Evolutionary conservation across 2,329 filamentous ascomycete genomes (phyloP).

Genomic region (Dothideomycetes sp.): DNA sequence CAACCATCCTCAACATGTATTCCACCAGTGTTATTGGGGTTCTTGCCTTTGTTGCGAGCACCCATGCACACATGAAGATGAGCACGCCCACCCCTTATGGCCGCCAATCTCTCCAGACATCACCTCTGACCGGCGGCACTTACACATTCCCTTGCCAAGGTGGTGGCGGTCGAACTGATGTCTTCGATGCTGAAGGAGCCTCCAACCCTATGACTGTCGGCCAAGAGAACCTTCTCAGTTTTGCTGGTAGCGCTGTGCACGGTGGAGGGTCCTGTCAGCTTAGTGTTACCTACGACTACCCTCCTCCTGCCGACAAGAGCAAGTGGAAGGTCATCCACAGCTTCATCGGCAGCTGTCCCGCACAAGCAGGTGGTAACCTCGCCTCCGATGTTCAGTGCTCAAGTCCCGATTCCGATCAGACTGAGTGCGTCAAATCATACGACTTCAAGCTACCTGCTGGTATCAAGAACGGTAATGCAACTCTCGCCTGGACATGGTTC

Average conservation of each 20-base stretch:
- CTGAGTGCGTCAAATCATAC: conserved; percentile 42
- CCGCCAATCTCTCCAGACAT: conserved; percentile 43
- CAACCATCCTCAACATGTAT: no score
- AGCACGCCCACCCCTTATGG: conserved; percentile 54
- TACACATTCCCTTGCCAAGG: conserved; percentile 72
- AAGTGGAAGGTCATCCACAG: conserved; percentile 86
- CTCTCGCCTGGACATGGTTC: conserved; percentile 88
- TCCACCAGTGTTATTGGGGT: no score
- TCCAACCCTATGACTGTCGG: conserved; percentile 54
- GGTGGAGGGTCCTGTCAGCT: conserved; percentile 91
- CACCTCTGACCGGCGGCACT: conserved; percentile 41
- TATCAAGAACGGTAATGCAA: conserved; percentile 65
- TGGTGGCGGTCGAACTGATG: conserved; percentile 31
- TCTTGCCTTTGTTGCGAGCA: background rate
- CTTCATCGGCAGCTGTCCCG: conserved; percentile 75
- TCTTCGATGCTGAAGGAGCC: conserved; percentile 29
- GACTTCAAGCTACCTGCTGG: conserved; percentile 60
- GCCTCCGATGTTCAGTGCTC: no score
- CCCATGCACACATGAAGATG: conserved; percentile 68
- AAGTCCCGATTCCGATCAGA: conserved; percentile 9
- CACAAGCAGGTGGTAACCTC: conserved; percentile 48
- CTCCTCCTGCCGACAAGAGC: conserved; percentile 48
- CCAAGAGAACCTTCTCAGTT: conserved; percentile 47
- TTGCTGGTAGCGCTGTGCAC: conserved; percentile 66
- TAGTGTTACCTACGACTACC: conserved; percentile 66